phyloP scores from a whole-genome alignment of 257 asterid genomes.

The Eucommia ulmoides region DNA sequence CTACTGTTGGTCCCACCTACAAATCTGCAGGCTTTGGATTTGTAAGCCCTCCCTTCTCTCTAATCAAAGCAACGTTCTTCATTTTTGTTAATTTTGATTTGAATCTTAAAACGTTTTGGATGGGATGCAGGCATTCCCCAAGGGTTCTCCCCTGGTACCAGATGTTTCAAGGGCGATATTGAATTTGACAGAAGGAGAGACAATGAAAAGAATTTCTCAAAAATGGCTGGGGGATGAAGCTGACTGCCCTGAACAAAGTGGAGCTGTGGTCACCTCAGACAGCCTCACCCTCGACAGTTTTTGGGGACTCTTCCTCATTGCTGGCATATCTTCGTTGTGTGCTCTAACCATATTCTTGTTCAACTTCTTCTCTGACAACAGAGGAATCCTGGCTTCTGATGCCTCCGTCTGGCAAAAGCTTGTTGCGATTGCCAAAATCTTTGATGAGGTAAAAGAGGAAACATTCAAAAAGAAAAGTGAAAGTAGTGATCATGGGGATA shows the following conservation, averaged over 20 bases:
- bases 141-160: not conserved
- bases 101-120: too few relatives aligned
- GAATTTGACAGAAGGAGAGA: not conserved
- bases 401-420: conserved; percentile 25
- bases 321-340: not conserved
- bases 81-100: too few relatives aligned
- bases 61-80: too few relatives aligned
- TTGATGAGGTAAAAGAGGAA: conserved; percentile 11
- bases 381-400: conserved; percentile 14
- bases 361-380: conserved; percentile 25
- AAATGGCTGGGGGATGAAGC: not conserved
- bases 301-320: not conserved
- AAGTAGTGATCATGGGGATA: not conserved
- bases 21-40: not conserved
- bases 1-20: not conserved
- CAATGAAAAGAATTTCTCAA: not conserved
- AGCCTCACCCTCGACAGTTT: not conserved
- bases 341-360: conserved; percentile 21
- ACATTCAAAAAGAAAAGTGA: not conserved
- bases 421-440: conserved; percentile 18
- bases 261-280: not conserved
- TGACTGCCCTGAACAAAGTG: not conserved
- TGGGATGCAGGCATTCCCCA: not conserved
- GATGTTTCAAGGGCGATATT: not conserved
- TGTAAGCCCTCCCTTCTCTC: not conserved